Conservation (phyloP, 1,139 yeast genomes). For the Barnettozyma hawaiiensis region DNA sequence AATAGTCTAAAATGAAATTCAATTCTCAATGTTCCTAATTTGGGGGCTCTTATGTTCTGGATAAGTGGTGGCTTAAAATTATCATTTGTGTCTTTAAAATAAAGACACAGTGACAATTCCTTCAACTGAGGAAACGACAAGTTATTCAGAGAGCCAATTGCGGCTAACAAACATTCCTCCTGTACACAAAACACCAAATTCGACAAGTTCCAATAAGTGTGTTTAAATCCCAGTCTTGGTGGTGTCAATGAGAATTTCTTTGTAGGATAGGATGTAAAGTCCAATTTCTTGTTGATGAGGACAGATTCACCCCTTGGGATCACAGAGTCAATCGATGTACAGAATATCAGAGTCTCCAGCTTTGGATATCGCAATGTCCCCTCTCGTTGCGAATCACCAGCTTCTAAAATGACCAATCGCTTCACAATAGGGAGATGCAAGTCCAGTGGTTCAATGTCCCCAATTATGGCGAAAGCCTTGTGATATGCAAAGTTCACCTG, state of each 20-base stretch:
- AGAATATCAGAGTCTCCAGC: not conserved
- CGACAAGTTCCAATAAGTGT: not conserved
- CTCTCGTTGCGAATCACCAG: not conserved
- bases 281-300: not conserved
- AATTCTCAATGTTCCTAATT: not conserved
- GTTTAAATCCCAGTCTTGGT: not conserved
- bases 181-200: not conserved
- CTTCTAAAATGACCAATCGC: not conserved
- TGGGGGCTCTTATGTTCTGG: not conserved
- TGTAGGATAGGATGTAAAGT: not conserved
- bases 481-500: not conserved
- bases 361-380: not conserved
- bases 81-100: not conserved
- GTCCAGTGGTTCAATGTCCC: slow-evolving; percentile 1
- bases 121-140: not conserved
- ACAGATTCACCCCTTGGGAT: not conserved
- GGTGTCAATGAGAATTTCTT: not conserved
- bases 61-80: not conserved
- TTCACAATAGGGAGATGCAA: not conserved
- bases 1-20: not conserved
- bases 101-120: not conserved
- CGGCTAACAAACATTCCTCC: not conserved
- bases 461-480: not conserved
- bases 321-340: not conserved
- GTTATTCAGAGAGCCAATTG: not conserved